phyloP scores from a whole-genome alignment of 768 basidiomycete species.

The Mycena venus region DNA sequence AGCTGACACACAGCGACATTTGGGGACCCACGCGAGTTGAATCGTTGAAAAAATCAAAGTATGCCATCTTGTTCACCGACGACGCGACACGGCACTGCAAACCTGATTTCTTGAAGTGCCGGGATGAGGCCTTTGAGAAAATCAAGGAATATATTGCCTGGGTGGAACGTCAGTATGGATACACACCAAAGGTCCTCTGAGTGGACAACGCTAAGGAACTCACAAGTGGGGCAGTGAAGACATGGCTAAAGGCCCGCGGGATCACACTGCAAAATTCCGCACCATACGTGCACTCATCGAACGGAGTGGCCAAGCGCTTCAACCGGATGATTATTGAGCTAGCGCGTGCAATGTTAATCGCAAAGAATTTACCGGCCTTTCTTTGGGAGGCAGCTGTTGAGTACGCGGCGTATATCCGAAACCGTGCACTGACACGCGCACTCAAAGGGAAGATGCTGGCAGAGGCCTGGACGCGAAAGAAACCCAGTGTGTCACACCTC shows the following conservation, averaged over 20 bases:
- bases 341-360: constrained; percentile 47
- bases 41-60: constrained; percentile 5
- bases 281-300: too few relatives aligned
- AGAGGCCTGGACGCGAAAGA: constrained; percentile 23
- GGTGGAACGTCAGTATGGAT: constrained; percentile 15
- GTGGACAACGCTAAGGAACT: too few relatives aligned
- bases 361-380: constrained; percentile 24
- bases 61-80: constrained; percentile 14
- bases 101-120: too few relatives aligned
- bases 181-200: constrained; percentile 24
- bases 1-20: too few relatives aligned
- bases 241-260: too few relatives aligned
- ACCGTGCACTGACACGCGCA: constrained; percentile 30
- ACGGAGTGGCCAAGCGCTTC: constrained; percentile 53
- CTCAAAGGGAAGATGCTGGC: constrained; percentile 12
- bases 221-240: constrained; percentile 39
- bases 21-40: constrained; percentile 22
- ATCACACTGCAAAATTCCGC: too few relatives aligned
- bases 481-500: constrained; percentile 22
- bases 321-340: constrained; percentile 49
- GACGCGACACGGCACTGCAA: too few relatives aligned
- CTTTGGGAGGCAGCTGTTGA: constrained; percentile 39
- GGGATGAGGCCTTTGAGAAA: constrained; percentile 11
- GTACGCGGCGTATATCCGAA: constrained; percentile 40
- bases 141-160: constrained; percentile 15